phyloP scores from a whole-genome alignment of 345 rosid genomes.

The Eucalyptus globulus region DNA sequence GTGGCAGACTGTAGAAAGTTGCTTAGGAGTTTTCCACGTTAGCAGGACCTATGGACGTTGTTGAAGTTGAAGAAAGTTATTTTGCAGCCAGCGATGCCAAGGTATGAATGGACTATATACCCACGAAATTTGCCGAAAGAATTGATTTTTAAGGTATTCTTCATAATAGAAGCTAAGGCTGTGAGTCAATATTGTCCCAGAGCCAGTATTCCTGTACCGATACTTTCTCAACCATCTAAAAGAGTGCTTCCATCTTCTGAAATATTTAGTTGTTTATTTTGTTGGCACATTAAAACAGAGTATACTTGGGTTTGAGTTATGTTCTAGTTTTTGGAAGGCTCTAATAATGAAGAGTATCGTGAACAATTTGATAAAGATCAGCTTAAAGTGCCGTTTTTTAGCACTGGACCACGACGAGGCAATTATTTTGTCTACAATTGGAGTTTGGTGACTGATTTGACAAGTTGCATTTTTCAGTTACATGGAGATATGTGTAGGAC shows the following conservation, averaged over 20 bases:
- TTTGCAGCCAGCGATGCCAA: constrained; percentile 94
- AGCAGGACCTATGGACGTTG: constrained; percentile 56
- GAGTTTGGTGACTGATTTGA: neutral
- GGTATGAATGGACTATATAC: constrained; percentile 26
- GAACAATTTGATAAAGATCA: neutral
- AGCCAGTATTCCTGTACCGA: neutral
- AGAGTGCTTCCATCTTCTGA: neutral
- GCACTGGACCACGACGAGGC: neutral
- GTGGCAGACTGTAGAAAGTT: constrained; percentile 30
- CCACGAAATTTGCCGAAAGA: neutral
- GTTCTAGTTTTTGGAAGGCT: neutral
- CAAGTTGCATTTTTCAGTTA: constrained; percentile 28
- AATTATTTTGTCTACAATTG: neutral
- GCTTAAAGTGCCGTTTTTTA: neutral
- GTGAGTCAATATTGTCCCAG: neutral
- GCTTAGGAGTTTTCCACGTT: constrained; percentile 8
- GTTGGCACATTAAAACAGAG: neutral
- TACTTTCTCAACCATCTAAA: neutral
- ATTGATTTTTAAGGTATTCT: neutral
- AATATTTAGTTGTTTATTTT: neutral
- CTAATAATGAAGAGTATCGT: neutral
- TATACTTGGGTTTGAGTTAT: neutral
- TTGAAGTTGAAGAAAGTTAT: constrained; percentile 84
- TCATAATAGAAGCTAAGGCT: neutral
- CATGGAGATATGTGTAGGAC: constrained; percentile 90